Evolutionary conservation across 805 yeast species (phyloP).

Genomic region (Candida broadrunensis): DNA sequence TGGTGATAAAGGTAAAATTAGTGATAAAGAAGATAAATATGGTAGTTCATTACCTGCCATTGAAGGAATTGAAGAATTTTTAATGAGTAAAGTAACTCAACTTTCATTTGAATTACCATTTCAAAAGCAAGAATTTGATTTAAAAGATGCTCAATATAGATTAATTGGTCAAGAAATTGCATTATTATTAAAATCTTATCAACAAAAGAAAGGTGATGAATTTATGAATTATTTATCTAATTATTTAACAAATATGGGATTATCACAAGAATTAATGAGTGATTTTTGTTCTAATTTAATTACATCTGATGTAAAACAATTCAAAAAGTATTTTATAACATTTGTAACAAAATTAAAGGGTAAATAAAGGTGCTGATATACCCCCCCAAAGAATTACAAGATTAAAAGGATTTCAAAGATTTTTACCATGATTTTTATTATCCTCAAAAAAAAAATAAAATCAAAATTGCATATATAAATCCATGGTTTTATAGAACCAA

Average conservation of each 20-base stretch:
- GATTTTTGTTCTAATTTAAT: conserved; percentile 63
- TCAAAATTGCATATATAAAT: too few relatives aligned
- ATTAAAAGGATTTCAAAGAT: too few relatives aligned
- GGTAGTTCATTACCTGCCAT: conserved; percentile 45
- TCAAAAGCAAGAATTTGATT: conserved; percentile 59
- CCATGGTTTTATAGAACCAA: too few relatives aligned
- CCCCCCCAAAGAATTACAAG: too few relatives aligned
- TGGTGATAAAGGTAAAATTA: conserved; percentile 64
- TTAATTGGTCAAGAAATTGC: conserved; percentile 74
- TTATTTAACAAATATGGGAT: conserved; percentile 54
- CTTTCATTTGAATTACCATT: conserved; percentile 79
- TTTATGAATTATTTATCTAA: conserved; percentile 46
- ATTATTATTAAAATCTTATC: conserved; percentile 62
- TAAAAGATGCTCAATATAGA: conserved; percentile 77
- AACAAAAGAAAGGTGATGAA: conserved; percentile 36
- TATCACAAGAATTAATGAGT: conserved; percentile 56
- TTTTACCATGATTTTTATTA: too few relatives aligned
- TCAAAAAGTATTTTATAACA: conserved; percentile 65
- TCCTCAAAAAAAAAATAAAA: too few relatives aligned
- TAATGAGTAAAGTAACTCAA: conserved; percentile 65
- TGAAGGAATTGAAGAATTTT: conserved; percentile 68
- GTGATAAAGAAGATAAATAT: conserved; percentile 58
- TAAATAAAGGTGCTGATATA: too few relatives aligned
- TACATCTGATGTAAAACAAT: conserved; percentile 54
- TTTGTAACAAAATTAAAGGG: conserved; percentile 36